Conservation (phyloP, 306 rosid genomes). For the Trichosanthes truncata region DNA sequence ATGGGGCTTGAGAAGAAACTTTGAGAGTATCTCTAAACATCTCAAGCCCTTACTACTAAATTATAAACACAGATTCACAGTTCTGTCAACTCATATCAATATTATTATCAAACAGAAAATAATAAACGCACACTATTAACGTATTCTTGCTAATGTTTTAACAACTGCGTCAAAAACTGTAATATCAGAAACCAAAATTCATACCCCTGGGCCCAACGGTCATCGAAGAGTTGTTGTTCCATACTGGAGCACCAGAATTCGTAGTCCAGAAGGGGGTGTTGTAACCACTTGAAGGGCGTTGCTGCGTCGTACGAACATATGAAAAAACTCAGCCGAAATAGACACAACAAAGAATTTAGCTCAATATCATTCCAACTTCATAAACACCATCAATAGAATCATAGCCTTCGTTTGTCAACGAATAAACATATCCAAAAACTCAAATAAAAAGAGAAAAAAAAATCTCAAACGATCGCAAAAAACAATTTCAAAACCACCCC, state of each 20-base stretch:
- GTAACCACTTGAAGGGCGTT: conserved; percentile 53
- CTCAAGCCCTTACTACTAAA: background rate
- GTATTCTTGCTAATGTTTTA: background rate
- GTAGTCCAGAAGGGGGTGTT: conserved; percentile 65
- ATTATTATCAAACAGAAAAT: background rate
- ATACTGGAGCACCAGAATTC: conserved; percentile 60
- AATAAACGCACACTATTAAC: background rate
- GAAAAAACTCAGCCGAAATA: background rate
- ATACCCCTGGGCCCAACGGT: conserved; percentile 59
- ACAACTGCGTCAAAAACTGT: background rate
- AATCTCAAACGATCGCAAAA: background rate
- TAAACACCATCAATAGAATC: background rate
- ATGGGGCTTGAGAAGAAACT: background rate
- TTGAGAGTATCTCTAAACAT: background rate
- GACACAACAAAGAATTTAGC: background rate
- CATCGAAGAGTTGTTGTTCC: conserved; percentile 48
- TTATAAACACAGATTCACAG: background rate
- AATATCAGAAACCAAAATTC: background rate
- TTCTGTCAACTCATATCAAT: background rate
- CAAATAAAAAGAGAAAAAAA: background rate
- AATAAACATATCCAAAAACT: background rate
- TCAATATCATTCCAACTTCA: background rate
- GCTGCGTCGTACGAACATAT: conserved; percentile 23
- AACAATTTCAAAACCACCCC: background rate
- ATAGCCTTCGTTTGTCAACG: background rate